phyloP scores from a whole-genome alignment of 2,329 filamentous ascomycete species.

The Epichloe sp. region DNA sequence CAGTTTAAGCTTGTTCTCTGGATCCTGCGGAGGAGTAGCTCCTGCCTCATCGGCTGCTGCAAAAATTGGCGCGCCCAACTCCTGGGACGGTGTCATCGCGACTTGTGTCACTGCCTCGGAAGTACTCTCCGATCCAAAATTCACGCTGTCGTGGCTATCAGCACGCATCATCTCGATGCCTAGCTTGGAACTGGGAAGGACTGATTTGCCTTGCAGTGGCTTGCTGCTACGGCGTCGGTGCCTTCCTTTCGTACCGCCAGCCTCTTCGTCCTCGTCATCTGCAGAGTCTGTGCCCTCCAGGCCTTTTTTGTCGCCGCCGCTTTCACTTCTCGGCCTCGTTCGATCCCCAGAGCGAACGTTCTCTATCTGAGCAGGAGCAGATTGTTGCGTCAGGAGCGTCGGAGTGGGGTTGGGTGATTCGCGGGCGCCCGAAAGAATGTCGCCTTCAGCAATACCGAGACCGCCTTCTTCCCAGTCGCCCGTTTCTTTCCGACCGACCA shows the following conservation, averaged over 20 bases:
- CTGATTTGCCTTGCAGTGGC: constrained; percentile 30
- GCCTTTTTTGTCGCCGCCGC: constrained; percentile 56
- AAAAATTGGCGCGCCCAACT: constrained; percentile 21
- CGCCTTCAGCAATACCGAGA: constrained; percentile 62
- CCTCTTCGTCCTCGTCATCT: constrained; percentile 88
- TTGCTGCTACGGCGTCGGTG: constrained; percentile 34
- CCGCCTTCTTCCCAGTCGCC: constrained; percentile 72
- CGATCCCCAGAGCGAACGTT: constrained; percentile 55
- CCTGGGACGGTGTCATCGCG: constrained; percentile 33
- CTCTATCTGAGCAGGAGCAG: constrained; percentile 50
- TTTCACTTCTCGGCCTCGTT: constrained; percentile 60
- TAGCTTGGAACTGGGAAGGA: constrained; percentile 70
- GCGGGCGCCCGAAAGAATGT: constrained; percentile 21
- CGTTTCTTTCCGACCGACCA: constrained; percentile 58
- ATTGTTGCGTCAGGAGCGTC: constrained; percentile 46
- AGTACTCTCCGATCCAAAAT: constrained; percentile 35
- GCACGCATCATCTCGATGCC: constrained; percentile 97
- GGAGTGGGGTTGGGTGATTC: constrained; percentile 32
- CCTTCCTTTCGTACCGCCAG: constrained; percentile 40
- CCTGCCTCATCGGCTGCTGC: constrained; percentile 5
- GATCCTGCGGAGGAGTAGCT: constrained; percentile 9
- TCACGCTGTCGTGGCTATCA: constrained; percentile 78
- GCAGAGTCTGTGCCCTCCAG: constrained; percentile 72
- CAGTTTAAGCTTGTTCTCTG: neutral
- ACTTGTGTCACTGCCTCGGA: constrained; percentile 40